phyloP scores from a whole-genome alignment of 257 asterid species.

The Solanum paucissectum region DNA sequence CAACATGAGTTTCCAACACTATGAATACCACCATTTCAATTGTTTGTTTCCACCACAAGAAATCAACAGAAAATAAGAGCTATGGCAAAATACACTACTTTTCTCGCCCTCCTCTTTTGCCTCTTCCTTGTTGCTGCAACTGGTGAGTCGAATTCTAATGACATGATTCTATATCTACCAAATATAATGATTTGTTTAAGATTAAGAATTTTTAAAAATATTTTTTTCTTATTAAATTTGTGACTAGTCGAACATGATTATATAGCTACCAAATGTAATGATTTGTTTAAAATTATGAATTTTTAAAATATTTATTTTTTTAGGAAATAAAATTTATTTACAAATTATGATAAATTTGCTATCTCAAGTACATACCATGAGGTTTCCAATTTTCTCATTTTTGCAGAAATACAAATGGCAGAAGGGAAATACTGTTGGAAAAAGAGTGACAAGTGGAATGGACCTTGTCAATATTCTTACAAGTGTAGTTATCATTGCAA shows the following conservation, averaged over 20 bases:
- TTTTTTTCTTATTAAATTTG: no score
- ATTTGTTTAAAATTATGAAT: not conserved
- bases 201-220: no score
- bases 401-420: no score
- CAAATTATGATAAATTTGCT: not conserved
- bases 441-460: no score
- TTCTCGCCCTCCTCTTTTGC: not conserved
- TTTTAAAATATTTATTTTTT: not conserved
- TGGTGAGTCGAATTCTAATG: not conserved
- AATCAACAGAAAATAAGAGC: not conserved
- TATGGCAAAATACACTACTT: not conserved
- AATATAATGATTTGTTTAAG: no score
- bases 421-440: no score
- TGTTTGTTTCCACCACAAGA: not conserved
- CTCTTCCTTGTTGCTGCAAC: not conserved
- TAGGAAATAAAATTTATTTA: not conserved
- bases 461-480: no score
- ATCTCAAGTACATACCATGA: not conserved
- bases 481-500: no score
- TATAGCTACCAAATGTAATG: no score
- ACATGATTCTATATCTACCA: not conserved
- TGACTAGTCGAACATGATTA: no score
- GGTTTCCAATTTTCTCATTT: not conserved
- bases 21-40: not conserved
- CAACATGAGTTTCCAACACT: not conserved